Conservation (phyloP, 371 early-diverging fungal genomes). For the Saksenaea vasiformis region DNA sequence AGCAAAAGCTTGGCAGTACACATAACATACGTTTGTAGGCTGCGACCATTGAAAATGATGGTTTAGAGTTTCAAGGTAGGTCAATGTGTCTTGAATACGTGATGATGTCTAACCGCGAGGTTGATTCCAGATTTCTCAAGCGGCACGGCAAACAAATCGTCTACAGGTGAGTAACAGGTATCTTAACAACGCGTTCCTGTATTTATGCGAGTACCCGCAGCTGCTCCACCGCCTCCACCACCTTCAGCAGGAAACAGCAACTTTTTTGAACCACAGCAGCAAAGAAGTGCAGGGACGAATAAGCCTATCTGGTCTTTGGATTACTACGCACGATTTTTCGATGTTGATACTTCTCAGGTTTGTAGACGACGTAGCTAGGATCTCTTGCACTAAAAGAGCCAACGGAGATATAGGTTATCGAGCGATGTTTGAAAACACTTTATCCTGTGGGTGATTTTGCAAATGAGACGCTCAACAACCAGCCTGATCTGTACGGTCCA, state of each 20-base stretch:
- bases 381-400: slow-evolving; percentile 78
- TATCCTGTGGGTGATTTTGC: slow-evolving; percentile 54
- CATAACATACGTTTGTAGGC: slow-evolving; percentile 23
- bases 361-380: slow-evolving; percentile 70
- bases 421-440: slow-evolving; percentile 50
- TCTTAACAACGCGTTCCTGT: slow-evolving; percentile 2
- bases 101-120: neutral
- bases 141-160: slow-evolving; percentile 9
- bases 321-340: slow-evolving; percentile 88
- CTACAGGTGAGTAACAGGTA: slow-evolving; percentile 10
- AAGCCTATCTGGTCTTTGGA: slow-evolving; percentile 79
- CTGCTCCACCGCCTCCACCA: slow-evolving; percentile 28
- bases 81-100: neutral
- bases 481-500: slow-evolving; percentile 65
- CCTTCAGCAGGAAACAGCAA: slow-evolving; percentile 14
- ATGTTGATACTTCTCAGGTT: slow-evolving; percentile 87
- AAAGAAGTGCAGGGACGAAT: slow-evolving; percentile 22
- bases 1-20: neutral
- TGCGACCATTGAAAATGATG: slow-evolving; percentile 53
- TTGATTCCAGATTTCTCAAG: slow-evolving; percentile 18
- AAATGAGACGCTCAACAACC: slow-evolving; percentile 43
- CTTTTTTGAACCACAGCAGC: slow-evolving; percentile 46
- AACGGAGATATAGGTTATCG: slow-evolving; percentile 53
- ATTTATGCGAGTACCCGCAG: slow-evolving; percentile 6
- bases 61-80: slow-evolving; percentile 54